phyloP scores from a whole-genome alignment of 495 filamentous ascomycete species.

The Hypoxylon trugodes region DNA sequence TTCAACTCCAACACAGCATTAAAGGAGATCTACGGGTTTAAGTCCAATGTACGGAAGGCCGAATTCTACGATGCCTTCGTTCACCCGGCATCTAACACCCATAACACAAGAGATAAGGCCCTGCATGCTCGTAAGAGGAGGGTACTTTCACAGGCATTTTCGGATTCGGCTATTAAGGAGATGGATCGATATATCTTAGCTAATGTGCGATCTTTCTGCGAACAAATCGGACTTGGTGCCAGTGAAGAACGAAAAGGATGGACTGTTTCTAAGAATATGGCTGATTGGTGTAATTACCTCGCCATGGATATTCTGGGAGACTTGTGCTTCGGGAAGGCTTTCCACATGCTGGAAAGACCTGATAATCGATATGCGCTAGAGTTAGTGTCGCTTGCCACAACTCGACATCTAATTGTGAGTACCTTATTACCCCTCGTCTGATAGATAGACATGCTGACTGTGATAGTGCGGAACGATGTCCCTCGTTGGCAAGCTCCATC shows the following conservation, averaged over 20 bases:
- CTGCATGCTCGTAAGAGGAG: conserved; percentile 70
- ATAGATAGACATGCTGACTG: conserved; percentile 11
- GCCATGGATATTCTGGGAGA: conserved; percentile 79
- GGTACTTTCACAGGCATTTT: conserved; percentile 70
- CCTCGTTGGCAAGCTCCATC: conserved; percentile 61
- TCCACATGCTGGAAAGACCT: conserved; percentile 71
- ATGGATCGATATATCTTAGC: conserved; percentile 67
- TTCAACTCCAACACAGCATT: conserved; percentile 65
- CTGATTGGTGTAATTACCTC: conserved; percentile 71
- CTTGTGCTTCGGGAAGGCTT: conserved; percentile 73
- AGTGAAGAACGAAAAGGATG: conserved; percentile 51
- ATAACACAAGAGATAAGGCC: conserved; percentile 65
- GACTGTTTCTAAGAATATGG: conserved; percentile 62
- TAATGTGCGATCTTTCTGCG: conserved; percentile 60
- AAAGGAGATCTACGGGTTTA: conserved; percentile 68
- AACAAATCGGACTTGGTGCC: conserved; percentile 54
- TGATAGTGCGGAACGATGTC: conserved; percentile 63
- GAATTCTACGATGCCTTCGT: conserved; percentile 72
- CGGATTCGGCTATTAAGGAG: conserved; percentile 62
- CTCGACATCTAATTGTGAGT: conserved; percentile 64
- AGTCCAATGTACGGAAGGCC: conserved; percentile 68
- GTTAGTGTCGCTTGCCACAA: conserved; percentile 63
- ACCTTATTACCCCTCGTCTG: not conserved
- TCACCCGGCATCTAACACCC: conserved; percentile 65
- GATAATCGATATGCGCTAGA: conserved; percentile 67